Conservation (phyloP, 352 stramenopile genomes). For the Phytopythium boreale region DNA sequence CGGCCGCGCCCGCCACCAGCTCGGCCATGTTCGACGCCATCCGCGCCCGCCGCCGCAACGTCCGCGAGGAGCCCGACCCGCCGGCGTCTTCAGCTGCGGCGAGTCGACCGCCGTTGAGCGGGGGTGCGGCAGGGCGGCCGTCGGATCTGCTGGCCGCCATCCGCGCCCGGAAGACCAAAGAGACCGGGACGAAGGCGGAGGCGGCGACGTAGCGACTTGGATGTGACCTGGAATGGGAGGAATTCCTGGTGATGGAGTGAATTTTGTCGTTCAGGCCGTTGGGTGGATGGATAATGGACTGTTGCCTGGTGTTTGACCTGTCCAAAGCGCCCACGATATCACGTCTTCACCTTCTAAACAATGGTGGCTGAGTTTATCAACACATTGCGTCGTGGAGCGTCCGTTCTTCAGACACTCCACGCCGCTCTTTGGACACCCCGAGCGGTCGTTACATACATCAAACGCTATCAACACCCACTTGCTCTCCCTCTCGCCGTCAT, state of each 20-base stretch:
- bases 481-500: background rate
- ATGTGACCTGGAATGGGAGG: background rate
- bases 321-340: background rate
- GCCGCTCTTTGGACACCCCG: background rate
- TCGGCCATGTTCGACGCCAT: constrained; percentile 49
- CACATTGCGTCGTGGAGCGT: background rate
- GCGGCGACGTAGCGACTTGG: background rate
- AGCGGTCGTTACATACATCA: background rate
- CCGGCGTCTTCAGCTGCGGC: background rate
- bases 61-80: background rate
- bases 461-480: constrained; percentile 3
- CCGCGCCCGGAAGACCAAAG: constrained; percentile 34
- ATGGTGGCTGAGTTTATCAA: background rate
- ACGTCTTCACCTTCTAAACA: constrained; percentile 1
- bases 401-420: background rate
- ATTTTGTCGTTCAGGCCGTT: background rate
- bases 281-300: background rate
- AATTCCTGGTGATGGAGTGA: background rate
- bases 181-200: background rate
- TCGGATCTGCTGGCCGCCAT: constrained; percentile 67
- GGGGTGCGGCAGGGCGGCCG: constrained; percentile 3
- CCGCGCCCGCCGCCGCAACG: constrained; percentile 32
- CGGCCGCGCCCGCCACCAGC: constrained; percentile 20
- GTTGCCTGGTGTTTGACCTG: background rate
- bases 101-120: background rate